Percentiles rank a stretch among this genome's conserved stretches.
These are phyloP conservation scores for Boletellus ananas DNA, from an alignment of 768 basidiomycete genomes.

Conservation along the genomic window DNA sequence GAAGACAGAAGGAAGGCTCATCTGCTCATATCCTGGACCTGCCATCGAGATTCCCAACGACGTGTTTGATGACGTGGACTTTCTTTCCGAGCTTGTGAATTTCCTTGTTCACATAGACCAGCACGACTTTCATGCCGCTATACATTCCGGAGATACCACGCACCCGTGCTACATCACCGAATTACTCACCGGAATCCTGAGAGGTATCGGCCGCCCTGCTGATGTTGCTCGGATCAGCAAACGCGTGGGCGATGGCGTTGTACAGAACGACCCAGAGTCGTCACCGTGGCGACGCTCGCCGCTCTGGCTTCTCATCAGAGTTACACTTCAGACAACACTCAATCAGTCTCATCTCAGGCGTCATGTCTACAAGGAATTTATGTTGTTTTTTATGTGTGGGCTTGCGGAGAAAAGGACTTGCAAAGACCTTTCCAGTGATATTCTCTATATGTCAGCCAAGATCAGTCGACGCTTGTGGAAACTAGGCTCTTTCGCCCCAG, in stretches of 20 bases:
- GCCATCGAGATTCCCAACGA: slow-evolving; percentile 33
- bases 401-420: slow-evolving; percentile 21
- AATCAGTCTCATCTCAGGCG: slow-evolving; percentile 1
- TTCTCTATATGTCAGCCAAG: slow-evolving; percentile 16
- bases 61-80: slow-evolving; percentile 16
- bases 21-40: slow-evolving; percentile 43
- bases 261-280: slow-evolving; percentile 1
- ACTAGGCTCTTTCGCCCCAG: not conserved
- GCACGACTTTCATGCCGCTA: too few relatives aligned
- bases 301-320: slow-evolving; percentile 30
- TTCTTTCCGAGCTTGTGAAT: slow-evolving; percentile 33
- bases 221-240: not conserved
- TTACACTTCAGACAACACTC: slow-evolving; percentile 30
- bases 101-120: slow-evolving; percentile 36
- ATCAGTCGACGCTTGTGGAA: not conserved
- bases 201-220: slow-evolving; percentile 25
- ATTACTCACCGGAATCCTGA: slow-evolving; percentile 42
- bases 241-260: not conserved
- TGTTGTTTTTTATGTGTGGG: slow-evolving; percentile 38
- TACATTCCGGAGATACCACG: slow-evolving; percentile 20
- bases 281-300: slow-evolving; percentile 36
- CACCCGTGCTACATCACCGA: slow-evolving; percentile 45
- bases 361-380: slow-evolving; percentile 46
- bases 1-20: slow-evolving; percentile 36
- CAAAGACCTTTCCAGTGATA: slow-evolving; percentile 17